Evolutionary conservation across 106 monocot genomes (phyloP).

Genomic region (Allium sativum): DNA sequence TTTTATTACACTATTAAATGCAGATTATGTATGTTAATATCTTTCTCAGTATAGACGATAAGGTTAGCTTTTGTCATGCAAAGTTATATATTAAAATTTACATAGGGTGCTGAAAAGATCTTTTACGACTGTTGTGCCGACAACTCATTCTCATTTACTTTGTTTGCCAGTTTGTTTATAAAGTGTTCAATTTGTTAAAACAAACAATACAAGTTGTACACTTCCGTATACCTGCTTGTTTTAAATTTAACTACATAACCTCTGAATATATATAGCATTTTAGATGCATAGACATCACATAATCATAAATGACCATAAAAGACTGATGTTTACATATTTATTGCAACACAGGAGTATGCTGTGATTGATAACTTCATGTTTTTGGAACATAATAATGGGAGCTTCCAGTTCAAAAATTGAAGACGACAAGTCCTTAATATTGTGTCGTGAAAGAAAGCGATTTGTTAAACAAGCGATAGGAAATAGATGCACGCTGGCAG

Average conservation of each 20-base stretch:
- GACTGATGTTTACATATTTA: neutral
- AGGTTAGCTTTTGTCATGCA: neutral
- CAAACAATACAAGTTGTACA: no score
- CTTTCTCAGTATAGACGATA: neutral
- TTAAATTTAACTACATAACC: neutral
- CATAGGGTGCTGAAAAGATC: neutral
- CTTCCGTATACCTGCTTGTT: neutral
- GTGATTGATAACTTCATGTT: neutral
- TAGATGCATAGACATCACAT: neutral
- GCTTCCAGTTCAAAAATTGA: conserved; percentile 55
- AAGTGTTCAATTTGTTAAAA: no score
- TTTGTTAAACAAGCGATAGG: conserved; percentile 79
- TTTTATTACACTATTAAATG: neutral
- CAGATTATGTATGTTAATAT: neutral
- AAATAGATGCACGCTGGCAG: conserved; percentile 63
- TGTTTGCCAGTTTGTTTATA: neutral
- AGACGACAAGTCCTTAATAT: conserved; percentile 68
- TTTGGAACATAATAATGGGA: conserved; percentile 37
- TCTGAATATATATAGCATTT: neutral
- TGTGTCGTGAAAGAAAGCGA: conserved; percentile 75
- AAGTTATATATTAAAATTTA: neutral
- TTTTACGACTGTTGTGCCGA: neutral
- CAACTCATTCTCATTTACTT: neutral
- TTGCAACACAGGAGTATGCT: neutral
- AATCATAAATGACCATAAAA: neutral